Evolutionary conservation across 768 basidiomycete species (phyloP), one percentile per base, ranked within the genome.

Genomic region (Chlorophyllum brunneum): DNA sequence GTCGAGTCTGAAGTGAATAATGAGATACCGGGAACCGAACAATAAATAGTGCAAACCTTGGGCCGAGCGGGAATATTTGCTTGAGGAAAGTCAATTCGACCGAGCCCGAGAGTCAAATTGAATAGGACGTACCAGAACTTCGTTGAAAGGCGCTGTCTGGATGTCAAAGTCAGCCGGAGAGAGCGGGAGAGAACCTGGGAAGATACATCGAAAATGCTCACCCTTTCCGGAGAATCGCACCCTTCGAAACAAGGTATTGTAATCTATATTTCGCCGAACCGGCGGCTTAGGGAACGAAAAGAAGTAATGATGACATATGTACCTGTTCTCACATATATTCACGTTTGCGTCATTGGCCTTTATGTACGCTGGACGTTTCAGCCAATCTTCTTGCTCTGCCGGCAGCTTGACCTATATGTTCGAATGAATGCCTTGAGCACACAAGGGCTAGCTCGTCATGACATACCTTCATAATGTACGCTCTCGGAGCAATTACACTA

Each of bases 241-340:
- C 90, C 69, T 91, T 92, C 56, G 83, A 82, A 48, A 93, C 89
- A 39, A 94, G 77, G 65, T 92, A 94, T 62, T 92, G 91, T 58
- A 93, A 68, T 59, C 91, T 92, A 61, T 38, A 42, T 60, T 39
- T 26, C 44, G 48, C 54, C 54, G 56, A 61, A 58, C 65, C 60
- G 67, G 51, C 65, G 60, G 65, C 60, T 59, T 60, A 56, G 52
- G 56, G 31, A 38, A 50, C 50, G 56, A 58, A 38, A 49, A 49
- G 34, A 43, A 39, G 37, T 43, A 38, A 26, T n/a, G 48, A 30
- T 10, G 23, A 29, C 24, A 31, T 54, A 66, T 75, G 58, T 67
- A 84, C 85, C 91, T 76, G 67, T 93, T 93, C 66, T 93, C 90
- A 63, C 92, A 94, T 54, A 93, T 86, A 4, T 82, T 61, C 54